Evolutionary conservation across 1,139 yeast species (phyloP).

Genomic region (Sugiyamaella xylanicola): DNA sequence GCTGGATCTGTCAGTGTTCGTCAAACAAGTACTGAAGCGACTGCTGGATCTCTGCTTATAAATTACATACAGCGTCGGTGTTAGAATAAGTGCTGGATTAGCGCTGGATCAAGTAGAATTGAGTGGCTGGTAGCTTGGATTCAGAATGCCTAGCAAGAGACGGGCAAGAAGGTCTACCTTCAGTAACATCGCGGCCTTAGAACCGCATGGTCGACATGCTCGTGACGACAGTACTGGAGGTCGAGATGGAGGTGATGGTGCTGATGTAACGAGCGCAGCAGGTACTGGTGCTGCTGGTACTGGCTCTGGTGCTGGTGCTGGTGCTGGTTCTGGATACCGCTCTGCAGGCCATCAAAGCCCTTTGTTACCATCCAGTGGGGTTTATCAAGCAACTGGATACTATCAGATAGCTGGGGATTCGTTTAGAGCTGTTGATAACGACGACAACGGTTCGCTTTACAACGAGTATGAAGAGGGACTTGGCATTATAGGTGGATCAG

Average conservation of each 20-base stretch:
- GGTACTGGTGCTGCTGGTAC: background rate
- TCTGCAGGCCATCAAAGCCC: constrained; percentile 13
- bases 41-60: no score
- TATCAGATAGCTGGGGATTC: constrained; percentile 24
- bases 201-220: constrained; percentile 29
- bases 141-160: constrained; percentile 14
- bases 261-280: background rate
- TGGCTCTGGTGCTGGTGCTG: background rate
- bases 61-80: no score
- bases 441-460: constrained; percentile 21
- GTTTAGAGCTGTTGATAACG: constrained; percentile 22
- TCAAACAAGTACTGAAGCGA: no score
- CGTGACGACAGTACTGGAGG: constrained; percentile 3
- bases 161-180: constrained; percentile 29
- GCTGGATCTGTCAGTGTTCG: no score
- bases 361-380: background rate
- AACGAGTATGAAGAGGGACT: constrained; percentile 14
- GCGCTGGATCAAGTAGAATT: no score
- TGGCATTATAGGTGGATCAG: constrained; percentile 1
- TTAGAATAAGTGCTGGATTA: no score
- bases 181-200: constrained; percentile 31
- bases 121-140: no score
- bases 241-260: background rate
- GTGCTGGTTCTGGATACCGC: constrained; percentile 4
- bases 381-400: constrained; percentile 19